A percentile compares a stretch with the other conserved stretches of the same genome.
Evolutionary conservation across 495 filamentous ascomycete species (phyloP).

Genomic region (Elasticomyces elasticus): DNA sequence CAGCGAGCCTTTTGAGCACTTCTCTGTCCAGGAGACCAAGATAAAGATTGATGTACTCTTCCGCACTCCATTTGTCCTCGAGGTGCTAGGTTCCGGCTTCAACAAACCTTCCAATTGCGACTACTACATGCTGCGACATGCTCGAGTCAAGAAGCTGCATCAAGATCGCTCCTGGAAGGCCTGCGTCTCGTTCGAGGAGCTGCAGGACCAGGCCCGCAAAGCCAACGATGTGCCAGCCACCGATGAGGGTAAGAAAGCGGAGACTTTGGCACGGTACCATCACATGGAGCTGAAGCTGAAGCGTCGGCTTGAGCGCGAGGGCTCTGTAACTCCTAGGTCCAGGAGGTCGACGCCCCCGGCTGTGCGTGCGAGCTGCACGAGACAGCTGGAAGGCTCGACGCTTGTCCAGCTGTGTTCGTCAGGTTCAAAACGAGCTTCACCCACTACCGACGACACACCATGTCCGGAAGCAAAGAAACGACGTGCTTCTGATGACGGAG

Average conservation of each 20-base stretch:
- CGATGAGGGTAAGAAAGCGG: slow-evolving; percentile 11
- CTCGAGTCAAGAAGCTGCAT: slow-evolving; percentile 53
- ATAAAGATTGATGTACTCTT: slow-evolving; percentile 37
- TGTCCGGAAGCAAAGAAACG: slow-evolving; percentile 4
- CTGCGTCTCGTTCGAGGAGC: slow-evolving; percentile 43
- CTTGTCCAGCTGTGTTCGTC: background rate
- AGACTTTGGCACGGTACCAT: slow-evolving; percentile 12
- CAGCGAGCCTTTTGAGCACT: slow-evolving; percentile 22
- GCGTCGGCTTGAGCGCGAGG: slow-evolving; percentile 12
- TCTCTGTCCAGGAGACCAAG: background rate
- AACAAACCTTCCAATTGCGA: slow-evolving; percentile 48
- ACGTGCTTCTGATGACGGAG: background rate
- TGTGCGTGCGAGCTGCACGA: background rate
- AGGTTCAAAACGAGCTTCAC: background rate
- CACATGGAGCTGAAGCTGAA: slow-evolving; percentile 6
- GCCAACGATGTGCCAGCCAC: slow-evolving; percentile 24
- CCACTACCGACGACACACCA: background rate
- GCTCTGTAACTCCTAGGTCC: slow-evolving; percentile 8
- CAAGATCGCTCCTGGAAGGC: slow-evolving; percentile 49
- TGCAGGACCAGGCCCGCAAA: slow-evolving; percentile 45
- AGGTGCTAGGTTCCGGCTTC: slow-evolving; percentile 54
- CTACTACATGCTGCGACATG: slow-evolving; percentile 55
- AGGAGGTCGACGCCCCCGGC: slow-evolving; percentile 4
- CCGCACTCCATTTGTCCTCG: slow-evolving; percentile 52
- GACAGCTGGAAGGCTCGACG: slow-evolving; percentile 3